Evolutionary conservation across 176 grass and related monocot genomes (phyloP), one percentile per base, ranked within the genome.

Genomic region (Aegilops sharonensis): DNA sequence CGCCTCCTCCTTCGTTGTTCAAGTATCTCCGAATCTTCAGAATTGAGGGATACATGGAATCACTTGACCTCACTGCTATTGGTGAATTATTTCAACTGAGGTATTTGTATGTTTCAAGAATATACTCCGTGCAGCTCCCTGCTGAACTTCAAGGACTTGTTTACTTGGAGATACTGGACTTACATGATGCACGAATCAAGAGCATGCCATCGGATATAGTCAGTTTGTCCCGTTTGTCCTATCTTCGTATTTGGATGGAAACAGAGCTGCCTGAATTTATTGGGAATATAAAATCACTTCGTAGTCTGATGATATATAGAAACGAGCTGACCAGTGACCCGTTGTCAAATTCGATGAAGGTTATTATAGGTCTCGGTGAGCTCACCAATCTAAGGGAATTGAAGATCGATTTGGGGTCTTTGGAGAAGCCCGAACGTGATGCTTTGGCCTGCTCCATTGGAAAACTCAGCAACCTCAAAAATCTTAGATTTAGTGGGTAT

Each of bases 401-500:
- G 7, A 0, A 8, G 36, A 1, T 39, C 7, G 0, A 39, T 1
- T 6, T 39, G 36, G 36, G 3, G 3, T 47, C 0, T 12, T 0
- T 29, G 11, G 10, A 30, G 4, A 14, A 25, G 25, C 24, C 12
- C 0, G 29, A 29, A 29, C 1, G 6, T 13, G 63, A 30, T 13
- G 24, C 63, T 65, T 65, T 65, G 25, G 27, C 14, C 5, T 66
- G 25, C 11, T 66, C 64, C 13, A 5, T 31, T 34, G 64, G 64
- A 67, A 67, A 67, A 14, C 64, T 67, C 2, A 0, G 64, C 18
- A 32, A 67, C 64, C 64, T 66, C 0, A 31, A 31, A 15, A 0
- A 2, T 15, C 12, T 66, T 13, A 0, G 0, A 0, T 13, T 29
- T 0, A 4, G 0, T 6, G 8, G 11, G 42, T 0, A 11, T 3